phyloP scores from a whole-genome alignment of 805 yeast species.

The Hanseniaspora clermontiae region DNA sequence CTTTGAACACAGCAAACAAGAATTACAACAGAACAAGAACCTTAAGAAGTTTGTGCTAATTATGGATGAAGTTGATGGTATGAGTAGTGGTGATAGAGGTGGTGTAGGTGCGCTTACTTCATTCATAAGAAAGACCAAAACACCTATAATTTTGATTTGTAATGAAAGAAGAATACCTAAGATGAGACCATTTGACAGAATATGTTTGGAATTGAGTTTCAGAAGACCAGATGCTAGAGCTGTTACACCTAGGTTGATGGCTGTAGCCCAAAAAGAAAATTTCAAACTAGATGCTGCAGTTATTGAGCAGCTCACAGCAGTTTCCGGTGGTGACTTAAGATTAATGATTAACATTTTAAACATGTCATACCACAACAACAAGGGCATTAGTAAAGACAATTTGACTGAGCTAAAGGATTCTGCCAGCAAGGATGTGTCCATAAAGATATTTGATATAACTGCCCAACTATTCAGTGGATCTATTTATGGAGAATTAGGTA shows the following conservation, averaged over 20 bases:
- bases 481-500: constrained; percentile 36
- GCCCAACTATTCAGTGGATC: constrained; percentile 52
- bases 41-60: constrained; percentile 61
- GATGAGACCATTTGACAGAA: constrained; percentile 89
- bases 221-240: constrained; percentile 78
- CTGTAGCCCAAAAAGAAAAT: constrained; percentile 78
- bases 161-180: constrained; percentile 86
- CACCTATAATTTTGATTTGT: constrained; percentile 87
- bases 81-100: constrained; percentile 98
- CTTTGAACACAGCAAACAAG: constrained; percentile 33
- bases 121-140: constrained; percentile 69
- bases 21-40: constrained; percentile 26
- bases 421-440: constrained; percentile 83
- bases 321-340: constrained; percentile 83
- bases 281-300: constrained; percentile 67
- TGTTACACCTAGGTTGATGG: constrained; percentile 71
- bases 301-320: constrained; percentile 70
- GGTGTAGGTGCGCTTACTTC: constrained; percentile 92
- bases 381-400: constrained; percentile 42
- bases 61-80: constrained; percentile 99
- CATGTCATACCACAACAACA: constrained; percentile 55
- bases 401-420: constrained; percentile 48
- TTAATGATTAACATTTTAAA: constrained; percentile 85
- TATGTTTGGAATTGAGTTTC: constrained; percentile 67
- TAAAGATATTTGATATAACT: constrained; percentile 85